Evolutionary conservation across 1,284 basidiomycete genomes (phyloP), one percentile per base, ranked within the genome.

Genomic region (Leccinum huronense): DNA sequence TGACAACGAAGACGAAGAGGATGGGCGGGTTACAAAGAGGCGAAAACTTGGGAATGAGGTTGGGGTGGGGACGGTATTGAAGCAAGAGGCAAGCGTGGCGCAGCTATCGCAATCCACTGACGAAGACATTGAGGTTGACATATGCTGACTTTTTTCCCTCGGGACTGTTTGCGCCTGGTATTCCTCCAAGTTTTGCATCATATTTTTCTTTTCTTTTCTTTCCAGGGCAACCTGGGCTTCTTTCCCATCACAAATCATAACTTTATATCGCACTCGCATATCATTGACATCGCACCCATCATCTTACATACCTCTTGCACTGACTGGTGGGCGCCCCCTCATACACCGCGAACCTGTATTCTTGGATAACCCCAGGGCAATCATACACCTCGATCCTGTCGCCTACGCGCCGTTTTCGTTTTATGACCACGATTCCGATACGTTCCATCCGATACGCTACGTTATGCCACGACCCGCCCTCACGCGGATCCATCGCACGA

Each of bases 1-100:
- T 48, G 84, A 86, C 60, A 86, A 88, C 65, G 85, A 86, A 40
- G 86, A 78, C 63, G 67, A 83, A 27, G 84, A 82, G 36, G 83
- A 84, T 27, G 81, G 80, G 33, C 86, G 83, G 58, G 80, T 78
- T 19, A 69, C 77, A 60, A 89, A 89, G 77, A 83, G 81, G 69
- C 80, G 86, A 68, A 77, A 74, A 58, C 67, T 81, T 27, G 65
- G 51, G 7, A 57, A 61, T 40, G 56, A 62, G 19, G 34, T 7
- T 33, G 62, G 57, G 8, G 9, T 34, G 11, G 33, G 33, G 54
- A 57, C 30, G 13, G 38, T 53, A 14, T 27, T 30, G 58, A 61
- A 56, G 34, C 33, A 36, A 27, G 61, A 63, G 19, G 30, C 31
- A 51, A 65, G 53, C 42, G 11, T 51, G 16, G 13, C 57, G 7